Evolutionary conservation across 140 eudicot species (phyloP), one percentile per base, ranked within the genome.

Genomic region (Ambrosia hybrid): DNA sequence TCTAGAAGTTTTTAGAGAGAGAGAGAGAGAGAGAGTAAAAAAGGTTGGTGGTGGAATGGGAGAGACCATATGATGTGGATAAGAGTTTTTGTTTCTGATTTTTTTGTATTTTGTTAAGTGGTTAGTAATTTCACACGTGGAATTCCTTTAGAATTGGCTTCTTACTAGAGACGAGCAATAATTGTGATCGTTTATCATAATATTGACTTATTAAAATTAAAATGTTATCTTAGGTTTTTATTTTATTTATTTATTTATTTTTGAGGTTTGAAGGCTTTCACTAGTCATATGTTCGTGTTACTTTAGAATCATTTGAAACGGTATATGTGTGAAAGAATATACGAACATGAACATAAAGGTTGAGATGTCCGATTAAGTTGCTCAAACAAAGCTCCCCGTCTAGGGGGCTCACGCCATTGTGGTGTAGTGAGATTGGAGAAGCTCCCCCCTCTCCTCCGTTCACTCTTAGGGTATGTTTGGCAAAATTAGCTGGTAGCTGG

Each of bases 11-110:
- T 65, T 76, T 69, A 78, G 82, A 78, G 82, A 78, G 82, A 73
- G 79, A 79, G 39, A 78, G 82, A 78, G 82, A 78, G 82, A 73
- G 79, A 79, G 39, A 73, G 79, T 26, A 15, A 37, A 0, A 21
- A 71, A 38, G 79, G 67, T 57, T 58, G 34, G 16, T 73, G 63
- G 83, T 79, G 76, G 71, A 39, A 51, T 79, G 55, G 71, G 75
- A 68, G 73, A 49, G 39, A 69, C 80, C 72, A 59, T 80, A 75
- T 80, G 84, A 80, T 80, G 84, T 68, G 84, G 84, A 80, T 80
- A 80, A 80, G 84, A 74, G 84, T 80, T 75, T 68, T 36, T 68
- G 66, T 21, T 75, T 68, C 7, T 30, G 64, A 58, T 51, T 74
- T 65, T 73, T 74, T 62, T 21, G 75, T 59, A 56, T 13, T 56